Evolutionary conservation across 106 monocot genomes (phyloP).

Genomic region (Posidonia australis): DNA sequence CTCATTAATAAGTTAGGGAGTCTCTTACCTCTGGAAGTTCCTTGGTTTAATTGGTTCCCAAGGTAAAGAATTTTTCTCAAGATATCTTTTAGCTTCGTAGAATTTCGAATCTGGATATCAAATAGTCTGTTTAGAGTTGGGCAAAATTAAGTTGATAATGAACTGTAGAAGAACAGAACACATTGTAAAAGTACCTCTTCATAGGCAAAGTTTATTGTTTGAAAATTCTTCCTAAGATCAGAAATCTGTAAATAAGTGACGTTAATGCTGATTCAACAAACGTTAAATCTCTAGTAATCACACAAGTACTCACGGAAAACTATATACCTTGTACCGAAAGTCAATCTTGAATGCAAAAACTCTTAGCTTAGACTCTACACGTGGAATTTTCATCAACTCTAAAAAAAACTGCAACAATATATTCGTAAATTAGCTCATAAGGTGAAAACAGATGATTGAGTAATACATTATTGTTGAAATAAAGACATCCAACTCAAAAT

Average conservation of each 20-base stretch:
- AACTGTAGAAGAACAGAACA: not conserved
- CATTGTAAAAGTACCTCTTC: constrained; percentile 41
- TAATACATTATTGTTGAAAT: no score
- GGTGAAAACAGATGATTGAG: not conserved
- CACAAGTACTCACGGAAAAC: not conserved
- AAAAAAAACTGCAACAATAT: constrained; percentile 45
- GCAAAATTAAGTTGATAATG: not conserved
- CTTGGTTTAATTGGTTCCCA: constrained; percentile 85
- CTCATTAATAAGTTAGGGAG: not conserved
- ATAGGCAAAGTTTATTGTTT: constrained; percentile 45
- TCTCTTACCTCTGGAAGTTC: constrained; percentile 74
- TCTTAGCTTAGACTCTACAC: constrained; percentile 53
- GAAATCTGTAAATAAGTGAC: constrained; percentile 33
- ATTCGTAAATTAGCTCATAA: not conserved
- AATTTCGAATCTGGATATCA: constrained; percentile 51
- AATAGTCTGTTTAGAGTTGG: not conserved
- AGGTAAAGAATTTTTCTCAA: constrained; percentile 83
- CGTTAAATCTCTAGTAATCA: not conserved
- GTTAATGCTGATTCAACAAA: not conserved
- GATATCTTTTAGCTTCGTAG: constrained; percentile 78
- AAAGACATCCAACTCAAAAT: no score
- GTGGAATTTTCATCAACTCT: constrained; percentile 66
- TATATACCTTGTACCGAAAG: constrained; percentile 35
- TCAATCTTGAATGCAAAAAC: constrained; percentile 64
- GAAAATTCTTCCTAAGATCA: constrained; percentile 52